These are phyloP conservation scores for Aspergillus luchuensis DNA, from an alignment of 2,329 filamentous ascomycete genomes.

Conservation along the genomic window DNA sequence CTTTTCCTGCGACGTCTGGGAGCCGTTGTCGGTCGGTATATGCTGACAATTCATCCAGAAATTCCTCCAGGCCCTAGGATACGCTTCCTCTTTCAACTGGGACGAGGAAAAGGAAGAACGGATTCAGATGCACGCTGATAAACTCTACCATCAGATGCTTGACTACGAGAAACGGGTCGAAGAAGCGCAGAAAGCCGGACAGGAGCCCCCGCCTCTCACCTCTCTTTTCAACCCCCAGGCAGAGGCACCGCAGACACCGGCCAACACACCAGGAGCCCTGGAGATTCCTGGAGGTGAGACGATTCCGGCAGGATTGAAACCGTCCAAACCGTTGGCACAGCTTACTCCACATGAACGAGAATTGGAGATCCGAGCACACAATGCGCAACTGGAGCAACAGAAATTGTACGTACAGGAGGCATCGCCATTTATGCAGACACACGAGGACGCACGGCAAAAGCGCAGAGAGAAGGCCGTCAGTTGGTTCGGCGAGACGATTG, in stretches of 20 bases:
- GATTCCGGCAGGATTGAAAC: slow-evolving; percentile 39
- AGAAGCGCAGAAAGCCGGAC: slow-evolving; percentile 51
- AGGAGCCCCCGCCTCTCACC: slow-evolving; percentile 45
- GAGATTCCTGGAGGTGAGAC: slow-evolving; percentile 41
- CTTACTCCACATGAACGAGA: slow-evolving; percentile 51
- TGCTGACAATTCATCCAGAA: slow-evolving; percentile 54
- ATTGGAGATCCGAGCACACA: slow-evolving; percentile 44
- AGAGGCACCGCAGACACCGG: slow-evolving; percentile 18
- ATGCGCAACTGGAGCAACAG: slow-evolving; percentile 41
- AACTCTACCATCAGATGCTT: slow-evolving; percentile 83
- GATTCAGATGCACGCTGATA: slow-evolving; percentile 95
- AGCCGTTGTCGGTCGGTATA: background rate
- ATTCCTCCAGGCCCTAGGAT: slow-evolving; percentile 88
- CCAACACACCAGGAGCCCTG: slow-evolving; percentile 23
- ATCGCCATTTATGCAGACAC: slow-evolving; percentile 38
- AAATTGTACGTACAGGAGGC: slow-evolving; percentile 41
- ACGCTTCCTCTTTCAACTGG: slow-evolving; percentile 69
- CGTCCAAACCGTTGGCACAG: slow-evolving; percentile 42
- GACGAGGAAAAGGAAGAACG: slow-evolving; percentile 73
- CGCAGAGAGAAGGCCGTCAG: slow-evolving; percentile 42
- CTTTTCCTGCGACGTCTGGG: background rate
- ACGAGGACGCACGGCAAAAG: slow-evolving; percentile 40
- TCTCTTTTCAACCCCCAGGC: slow-evolving; percentile 48
- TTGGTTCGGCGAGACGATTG: slow-evolving; percentile 49
- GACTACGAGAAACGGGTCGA: slow-evolving; percentile 76